Evolutionary conservation across 2,329 filamentous ascomycete genomes (phyloP), one percentile per base, ranked within the genome.

Genomic region (Colletotrichum sublineola): DNA sequence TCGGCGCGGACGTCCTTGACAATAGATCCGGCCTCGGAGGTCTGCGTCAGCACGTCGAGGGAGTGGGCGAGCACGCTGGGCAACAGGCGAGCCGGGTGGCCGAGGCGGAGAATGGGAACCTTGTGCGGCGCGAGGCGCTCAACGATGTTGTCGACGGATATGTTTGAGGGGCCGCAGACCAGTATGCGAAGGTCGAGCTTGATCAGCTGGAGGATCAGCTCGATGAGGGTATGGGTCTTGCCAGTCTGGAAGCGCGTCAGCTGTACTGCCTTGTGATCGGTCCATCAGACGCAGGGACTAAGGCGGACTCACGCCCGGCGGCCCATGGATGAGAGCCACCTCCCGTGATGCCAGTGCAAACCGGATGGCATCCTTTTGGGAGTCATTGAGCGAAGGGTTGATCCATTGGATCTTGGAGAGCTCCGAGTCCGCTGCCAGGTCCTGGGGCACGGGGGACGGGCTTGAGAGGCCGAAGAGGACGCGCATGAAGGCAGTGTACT

Each of bases 61-160:
- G 95, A 97, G 82, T 98, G 95, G 75, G 91, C 92, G 44, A 98
- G 82, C 0, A 99, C 95, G 0, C 94, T 94, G 0, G 95, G 95
- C 0, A 99, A 86, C 36, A 99, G 87, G 29, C 96, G 91, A 1
- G 96, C 96, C 0, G 96, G 96, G 81, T 99, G 96, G 1, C 96
- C 96, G 0, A 99, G 89, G 1, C 96, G 92, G 46, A 98, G 89
- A 77, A 98, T 94, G 0, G 94, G 92, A 1, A 98, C 87, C 78
- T 94, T 95, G 81, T 95, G 93, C 0, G 93, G 91, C 2, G 95
- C 90, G 1, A 98, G 88, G 9, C 96, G 91, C 82, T 99, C 96
- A 11, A 98, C 95, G 70, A 99, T 97, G 79, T 99, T 99, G 87
- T 99, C 96, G 1, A 99, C 96, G 0, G 94, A 96, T 76, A 99